Evolutionary conservation across 768 basidiomycete species (phyloP), one percentile per base, ranked within the genome.

Genomic region (Naematelia encephala): DNA sequence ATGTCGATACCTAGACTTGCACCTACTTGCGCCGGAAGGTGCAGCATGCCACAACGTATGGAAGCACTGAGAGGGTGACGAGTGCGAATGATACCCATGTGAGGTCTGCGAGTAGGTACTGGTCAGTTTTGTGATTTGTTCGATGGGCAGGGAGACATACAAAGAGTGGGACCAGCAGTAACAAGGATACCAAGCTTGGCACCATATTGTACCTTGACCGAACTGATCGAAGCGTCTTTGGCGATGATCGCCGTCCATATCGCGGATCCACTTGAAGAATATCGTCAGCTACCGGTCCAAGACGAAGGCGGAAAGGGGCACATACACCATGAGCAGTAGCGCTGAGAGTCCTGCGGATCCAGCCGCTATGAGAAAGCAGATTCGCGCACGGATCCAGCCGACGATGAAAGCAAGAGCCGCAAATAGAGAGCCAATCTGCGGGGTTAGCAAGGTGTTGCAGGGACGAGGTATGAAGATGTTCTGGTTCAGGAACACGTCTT

Each of bases 41-140:
- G 34, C 61, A 68, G 60, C 69, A 73, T 12, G 75, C 69, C 29
- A 75, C 62, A 5, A 69, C 64, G 68, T 77, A 77, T 19, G 75
- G 75, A 21, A 64, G 28, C 47, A 69, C 59, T 10, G 73, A 64
- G 14, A 77, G 59, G 3, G 68, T 64, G 54, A 66, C 59, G 26
- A 70, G 54, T 13, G 62, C 75, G 60, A 77, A 77, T 21, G 73
- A 63, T 27, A 74, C 72, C 75, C 75, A 77, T 16, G 66, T 70
- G 23, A 77, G 61, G 63, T 77, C 75, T 74, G 57, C 13, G 12
- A 48, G 44, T 28, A 47, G 57, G 14, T 12, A 43, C 29, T 27
- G 27, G 59, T 39, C 4, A 27, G 27, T 21, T 23, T 23, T 21
- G 54, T 59, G 25, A 26, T 27, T 25, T 26, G 19, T 39, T 16